These are phyloP conservation scores for Candida tetrigidarum DNA, from an alignment of 1,139 yeast genomes.

Conservation along the genomic window DNA sequence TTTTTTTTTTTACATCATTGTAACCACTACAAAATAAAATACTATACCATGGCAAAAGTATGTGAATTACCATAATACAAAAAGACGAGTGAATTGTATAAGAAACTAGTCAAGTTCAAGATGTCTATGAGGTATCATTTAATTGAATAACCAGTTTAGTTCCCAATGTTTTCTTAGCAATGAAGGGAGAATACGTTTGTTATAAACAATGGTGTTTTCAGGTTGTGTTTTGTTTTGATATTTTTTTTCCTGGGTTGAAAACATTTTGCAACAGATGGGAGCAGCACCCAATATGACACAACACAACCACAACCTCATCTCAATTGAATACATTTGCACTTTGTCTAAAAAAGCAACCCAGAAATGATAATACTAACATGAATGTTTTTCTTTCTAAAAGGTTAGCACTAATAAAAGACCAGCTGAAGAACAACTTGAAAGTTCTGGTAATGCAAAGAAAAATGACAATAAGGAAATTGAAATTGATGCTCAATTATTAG, in stretches of 20 bases:
- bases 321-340: constrained; percentile 1
- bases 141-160: no score
- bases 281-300: neutral
- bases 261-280: constrained; percentile 1
- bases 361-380: neutral
- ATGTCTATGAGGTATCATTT: no score
- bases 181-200: neutral
- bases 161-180: no score
- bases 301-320: neutral
- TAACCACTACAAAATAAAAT: neutral
- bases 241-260: neutral
- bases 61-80: neutral
- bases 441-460: constrained; percentile 28
- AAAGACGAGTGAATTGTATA: neutral
- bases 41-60: constrained; percentile 4
- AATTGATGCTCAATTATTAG: constrained; percentile 53
- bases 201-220: neutral
- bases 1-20: neutral
- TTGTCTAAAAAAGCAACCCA: neutral
- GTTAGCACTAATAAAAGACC: constrained; percentile 30
- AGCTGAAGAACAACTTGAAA: constrained; percentile 25
- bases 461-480: constrained; percentile 34
- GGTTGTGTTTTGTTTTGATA: no score
- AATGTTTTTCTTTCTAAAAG: no score
- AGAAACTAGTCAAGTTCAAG: no score